Evolutionary conservation across 129 eudicot genomes (phyloP).

Genomic region (Flaveria sonorensis): DNA sequence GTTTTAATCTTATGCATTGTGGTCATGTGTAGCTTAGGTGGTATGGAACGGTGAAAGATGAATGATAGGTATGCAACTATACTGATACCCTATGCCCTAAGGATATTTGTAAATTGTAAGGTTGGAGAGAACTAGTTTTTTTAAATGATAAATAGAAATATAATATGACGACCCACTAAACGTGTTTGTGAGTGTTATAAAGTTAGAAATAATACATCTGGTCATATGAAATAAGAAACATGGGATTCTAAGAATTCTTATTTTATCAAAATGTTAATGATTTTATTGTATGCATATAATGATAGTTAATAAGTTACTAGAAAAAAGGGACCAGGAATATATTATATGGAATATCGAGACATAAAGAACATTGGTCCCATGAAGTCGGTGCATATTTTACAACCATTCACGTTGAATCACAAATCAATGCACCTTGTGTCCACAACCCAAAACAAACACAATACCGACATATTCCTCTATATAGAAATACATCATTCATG

Average conservation of each 20-base stretch:
- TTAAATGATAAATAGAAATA: too few relatives aligned
- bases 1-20: too few relatives aligned
- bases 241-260: background rate
- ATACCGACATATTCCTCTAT: constrained; percentile 6
- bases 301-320: background rate
- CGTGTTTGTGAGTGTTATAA: too few relatives aligned
- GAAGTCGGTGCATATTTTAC: constrained; percentile 32
- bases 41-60: too few relatives aligned
- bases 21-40: too few relatives aligned
- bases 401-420: constrained; percentile 20
- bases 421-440: constrained; percentile 21
- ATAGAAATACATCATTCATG: background rate
- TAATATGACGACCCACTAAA: too few relatives aligned
- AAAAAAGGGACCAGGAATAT: constrained; percentile 21
- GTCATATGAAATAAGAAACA: background rate
- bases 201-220: too few relatives aligned
- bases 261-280: background rate
- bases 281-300: background rate
- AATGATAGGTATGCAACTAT: too few relatives aligned
- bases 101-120: too few relatives aligned
- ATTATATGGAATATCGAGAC: constrained; percentile 22
- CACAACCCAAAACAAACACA: constrained; percentile 17
- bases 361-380: constrained; percentile 35
- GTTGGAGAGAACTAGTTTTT: too few relatives aligned
- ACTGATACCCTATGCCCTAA: too few relatives aligned